A percentile compares a stretch with the other conserved stretches of the same genome.
Conservation (phyloP, 768 basidiomycete genomes). For the Serendipita sp. region DNA sequence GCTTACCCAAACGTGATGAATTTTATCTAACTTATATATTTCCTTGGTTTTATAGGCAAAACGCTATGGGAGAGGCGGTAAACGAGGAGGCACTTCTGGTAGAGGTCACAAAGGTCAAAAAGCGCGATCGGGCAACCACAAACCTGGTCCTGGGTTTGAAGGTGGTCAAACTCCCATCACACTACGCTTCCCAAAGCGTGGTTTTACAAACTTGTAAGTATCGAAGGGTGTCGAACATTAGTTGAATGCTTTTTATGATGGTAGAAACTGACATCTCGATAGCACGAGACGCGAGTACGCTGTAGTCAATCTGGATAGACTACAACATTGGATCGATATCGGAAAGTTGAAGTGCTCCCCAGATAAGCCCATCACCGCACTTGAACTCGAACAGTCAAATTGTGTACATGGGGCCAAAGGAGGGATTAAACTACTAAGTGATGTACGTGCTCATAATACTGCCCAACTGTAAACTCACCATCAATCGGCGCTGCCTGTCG, state of each 20-base stretch:
- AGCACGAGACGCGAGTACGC: slow-evolving; percentile 66
- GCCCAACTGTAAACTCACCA: not conserved
- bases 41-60: slow-evolving; percentile 43
- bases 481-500: not conserved
- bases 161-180: slow-evolving; percentile 94
- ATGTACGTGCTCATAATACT: slow-evolving; percentile 30
- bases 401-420: slow-evolving; percentile 79
- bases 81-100: slow-evolving; percentile 81
- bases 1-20: not conserved
- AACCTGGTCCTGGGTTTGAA: slow-evolving; percentile 71
- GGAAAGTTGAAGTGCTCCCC: slow-evolving; percentile 64
- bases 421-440: slow-evolving; percentile 81
- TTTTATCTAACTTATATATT: not conserved
- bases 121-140: slow-evolving; percentile 75
- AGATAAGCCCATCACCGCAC: slow-evolving; percentile 74
- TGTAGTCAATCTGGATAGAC: slow-evolving; percentile 69
- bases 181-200: slow-evolving; percentile 79
- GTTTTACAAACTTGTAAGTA: slow-evolving; percentile 82
- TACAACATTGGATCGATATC: slow-evolving; percentile 83
- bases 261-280: not conserved
- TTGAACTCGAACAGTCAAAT: slow-evolving; percentile 66
- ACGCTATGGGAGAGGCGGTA: slow-evolving; percentile 84
- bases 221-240: not conserved
- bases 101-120: slow-evolving; percentile 94
- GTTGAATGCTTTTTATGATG: not conserved